A percentile compares a stretch with the other conserved stretches of the same genome.
phyloP scores from a whole-genome alignment of 176 grass and related monocot genomes.

The Saccharum officinarum region DNA sequence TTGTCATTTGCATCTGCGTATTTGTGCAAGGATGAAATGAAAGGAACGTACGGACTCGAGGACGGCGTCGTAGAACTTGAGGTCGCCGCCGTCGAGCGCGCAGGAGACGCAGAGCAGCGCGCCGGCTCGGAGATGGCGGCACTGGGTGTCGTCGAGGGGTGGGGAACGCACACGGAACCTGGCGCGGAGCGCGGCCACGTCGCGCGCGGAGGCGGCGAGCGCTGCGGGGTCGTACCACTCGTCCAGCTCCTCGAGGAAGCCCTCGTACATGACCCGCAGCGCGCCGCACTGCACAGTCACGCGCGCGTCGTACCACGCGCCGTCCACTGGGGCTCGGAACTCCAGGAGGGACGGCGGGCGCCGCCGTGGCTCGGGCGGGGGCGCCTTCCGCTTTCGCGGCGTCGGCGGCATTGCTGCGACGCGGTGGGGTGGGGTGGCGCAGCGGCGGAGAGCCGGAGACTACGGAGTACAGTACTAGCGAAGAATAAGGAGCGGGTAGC shows the following conservation, averaged over 20 bases:
- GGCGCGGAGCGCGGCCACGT: slow-evolving; percentile 33
- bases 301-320: slow-evolving; percentile 52
- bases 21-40: background rate
- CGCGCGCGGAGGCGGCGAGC: background rate
- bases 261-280: slow-evolving; percentile 54
- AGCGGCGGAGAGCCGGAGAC: too few species aligned
- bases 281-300: slow-evolving; percentile 22
- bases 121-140: slow-evolving; percentile 39
- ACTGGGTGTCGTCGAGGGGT: slow-evolving; percentile 41
- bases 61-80: slow-evolving; percentile 47
- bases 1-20: background rate
- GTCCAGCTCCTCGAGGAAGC: slow-evolving; percentile 34
- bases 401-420: slow-evolving; percentile 8
- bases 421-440: background rate
- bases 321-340: slow-evolving; percentile 30
- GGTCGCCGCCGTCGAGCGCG: background rate
- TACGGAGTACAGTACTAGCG: too few species aligned
- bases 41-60: slow-evolving; percentile 38
- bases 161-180: slow-evolving; percentile 9
- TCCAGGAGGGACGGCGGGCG: slow-evolving; percentile 20
- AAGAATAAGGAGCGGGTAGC: too few species aligned
- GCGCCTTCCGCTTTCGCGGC: slow-evolving; percentile 11
- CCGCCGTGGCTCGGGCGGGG: background rate
- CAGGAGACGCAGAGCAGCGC: slow-evolving; percentile 42
- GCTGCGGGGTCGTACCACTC: slow-evolving; percentile 35